Base-by-base conservation (phyloP, 176 grass and related monocot species). In the Zea mays region DNA sequence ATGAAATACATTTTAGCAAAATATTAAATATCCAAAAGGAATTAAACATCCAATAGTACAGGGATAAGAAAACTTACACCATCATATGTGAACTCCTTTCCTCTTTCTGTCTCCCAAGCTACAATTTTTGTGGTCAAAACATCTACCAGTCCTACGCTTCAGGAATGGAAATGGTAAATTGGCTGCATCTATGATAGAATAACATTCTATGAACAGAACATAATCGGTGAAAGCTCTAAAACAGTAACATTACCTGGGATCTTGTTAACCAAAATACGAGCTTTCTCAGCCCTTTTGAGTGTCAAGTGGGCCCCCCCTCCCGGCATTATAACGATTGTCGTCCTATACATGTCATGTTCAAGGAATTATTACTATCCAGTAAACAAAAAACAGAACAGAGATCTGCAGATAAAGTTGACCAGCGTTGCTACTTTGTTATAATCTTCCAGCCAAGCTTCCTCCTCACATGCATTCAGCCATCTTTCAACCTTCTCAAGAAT, bases 401-500 rank as follows among this genome's bases (percentile, higher is more conserved):
- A 36, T 43, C 43, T 37, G 20, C 37, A 83, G 27, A 15, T 61
- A 11, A 45, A 77, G 68, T 77, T 64, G 54, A 37, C 41, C 15
- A 75, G 17, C 74, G 83, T 58, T 65, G 33, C 6, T 82, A 98
- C 95, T 86, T 90, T 98, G 72, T 89, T 98, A 69, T 98, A 98
- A 70, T 94, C 89, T 82, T 98, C 95, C 57, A 98, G 78, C 91
- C 95, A 98, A 11, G 79, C 74, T 90, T 98, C 95, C 82, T 98
- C 91, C 39, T 98, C 83, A 73, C 91, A 94, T 74, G 95, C 89
- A 74, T 82, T 83, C 43, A 88, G 43, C 87, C 87, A 98, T 83
- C 90, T 94, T 73, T 98, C 95, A 4, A 98, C 89, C 81, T 86
- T 94, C 74, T 98, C 91, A 67, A 98, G 89, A 71, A 98, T 94